Base-by-base conservation (phyloP, 805 yeast species). In the Barnettozyma salicaria region DNA sequence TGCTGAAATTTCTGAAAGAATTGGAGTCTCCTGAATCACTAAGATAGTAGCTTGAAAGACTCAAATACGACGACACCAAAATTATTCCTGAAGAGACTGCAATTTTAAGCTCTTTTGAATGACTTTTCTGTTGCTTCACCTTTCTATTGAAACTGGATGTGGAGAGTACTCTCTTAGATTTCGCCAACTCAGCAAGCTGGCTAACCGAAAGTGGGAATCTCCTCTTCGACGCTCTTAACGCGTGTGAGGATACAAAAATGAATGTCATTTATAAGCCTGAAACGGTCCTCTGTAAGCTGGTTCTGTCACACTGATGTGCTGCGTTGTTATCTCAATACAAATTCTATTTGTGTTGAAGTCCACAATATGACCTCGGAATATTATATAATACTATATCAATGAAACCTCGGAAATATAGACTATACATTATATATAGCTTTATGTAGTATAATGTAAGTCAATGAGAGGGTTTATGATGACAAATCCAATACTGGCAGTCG, bases 401-500 rank as follows among this genome's bases (percentile, higher is more conserved):
- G n/a, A n/a, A n/a, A n/a, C n/a, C n/a, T n/a, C n/a, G n/a, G n/a
- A n/a, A n/a, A n/a, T n/a, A n/a, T n/a, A n/a, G n/a, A n/a, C n/a
- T n/a, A n/a, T n/a, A n/a, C n/a, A n/a, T n/a, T n/a, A n/a, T n/a
- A n/a, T n/a, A n/a, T n/a, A n/a, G n/a, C n/a, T n/a, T n/a, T n/a
- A n/a, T 25, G 27, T 26, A 26, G 7, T 26, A 26, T 13, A 13
- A 7, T 5, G 10, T 26, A 26, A 7, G 7, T 27, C 20, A 16
- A 30, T 23, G n/a, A 4, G 5, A n/a, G n/a, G n/a, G n/a, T n/a
- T 35, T 41, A 48, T 64, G 70, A 27, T 46, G 54, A 39, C 80
- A 79, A 2, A 80, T 74, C 88, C 88, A 82, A 49, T 61, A 82
- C 41, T 78, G 83, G 49, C 88, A 79, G 18, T 71, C 61, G 49